Percentiles rank a stretch among this genome's conserved stretches.
Conservation (phyloP, 169 alveolate species). For the Cryptosporidium sp. region DNA sequence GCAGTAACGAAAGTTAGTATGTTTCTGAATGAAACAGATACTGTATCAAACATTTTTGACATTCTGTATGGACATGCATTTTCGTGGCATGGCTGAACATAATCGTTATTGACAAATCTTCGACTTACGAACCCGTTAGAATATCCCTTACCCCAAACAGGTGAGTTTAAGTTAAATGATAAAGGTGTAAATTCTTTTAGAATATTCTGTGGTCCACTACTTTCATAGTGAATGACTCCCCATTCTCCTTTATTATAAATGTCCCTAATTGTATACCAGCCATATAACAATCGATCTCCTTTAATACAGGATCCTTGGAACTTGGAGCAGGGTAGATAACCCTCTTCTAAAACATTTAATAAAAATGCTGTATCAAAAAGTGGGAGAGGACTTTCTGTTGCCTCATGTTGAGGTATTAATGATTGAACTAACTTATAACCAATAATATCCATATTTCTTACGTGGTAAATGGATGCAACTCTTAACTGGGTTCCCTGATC, state of each 20-base stretch:
- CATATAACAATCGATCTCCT: slow-evolving; percentile 66
- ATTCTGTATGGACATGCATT: slow-evolving; percentile 70
- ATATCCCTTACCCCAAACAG: slow-evolving; percentile 69
- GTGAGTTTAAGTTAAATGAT: slow-evolving; percentile 39
- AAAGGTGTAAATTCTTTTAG: slow-evolving; percentile 50
- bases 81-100: slow-evolving; percentile 67
- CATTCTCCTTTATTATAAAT: slow-evolving; percentile 58
- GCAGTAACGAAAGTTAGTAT: slow-evolving; percentile 36
- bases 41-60: slow-evolving; percentile 67
- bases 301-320: slow-evolving; percentile 27
- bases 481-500: slow-evolving; percentile 28
- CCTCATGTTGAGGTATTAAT: slow-evolving; percentile 58
- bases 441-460: slow-evolving; percentile 58
- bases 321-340: slow-evolving; percentile 62
- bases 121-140: slow-evolving; percentile 70
- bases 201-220: slow-evolving; percentile 75
- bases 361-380: slow-evolving; percentile 55
- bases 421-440: slow-evolving; percentile 73
- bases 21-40: slow-evolving; percentile 65
- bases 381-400: slow-evolving; percentile 73
- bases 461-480: slow-evolving; percentile 68
- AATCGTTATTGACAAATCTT: slow-evolving; percentile 47
- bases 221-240: slow-evolving; percentile 64
- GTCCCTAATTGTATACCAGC: slow-evolving; percentile 66
- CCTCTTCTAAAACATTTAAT: slow-evolving; percentile 41